These are phyloP conservation scores for Cairneyella variabilis DNA, from an alignment of 495 filamentous ascomycete genomes.

Conservation along the genomic window DNA sequence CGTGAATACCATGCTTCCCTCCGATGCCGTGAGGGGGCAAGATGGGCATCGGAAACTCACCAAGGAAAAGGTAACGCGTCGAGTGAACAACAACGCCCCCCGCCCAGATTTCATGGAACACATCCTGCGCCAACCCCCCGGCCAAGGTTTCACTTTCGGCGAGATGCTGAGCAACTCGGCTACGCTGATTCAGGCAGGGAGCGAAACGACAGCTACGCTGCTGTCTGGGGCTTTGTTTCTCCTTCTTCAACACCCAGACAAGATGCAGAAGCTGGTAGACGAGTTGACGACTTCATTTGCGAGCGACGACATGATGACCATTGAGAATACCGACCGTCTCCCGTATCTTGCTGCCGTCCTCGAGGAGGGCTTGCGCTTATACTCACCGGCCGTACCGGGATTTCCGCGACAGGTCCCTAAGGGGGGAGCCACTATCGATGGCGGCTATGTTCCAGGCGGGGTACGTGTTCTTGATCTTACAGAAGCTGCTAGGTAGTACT, in stretches of 20 bases:
- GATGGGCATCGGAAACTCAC: no score
- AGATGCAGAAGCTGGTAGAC: background rate
- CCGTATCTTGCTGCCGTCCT: constrained; percentile 36
- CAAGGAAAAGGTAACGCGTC: no score
- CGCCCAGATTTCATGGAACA: no score
- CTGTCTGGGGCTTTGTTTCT: constrained; percentile 5
- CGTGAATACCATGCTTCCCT: no score
- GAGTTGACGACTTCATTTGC: constrained; percentile 1
- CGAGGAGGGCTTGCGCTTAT: constrained; percentile 26
- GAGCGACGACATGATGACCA: background rate
- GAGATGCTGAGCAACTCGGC: background rate
- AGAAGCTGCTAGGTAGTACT: no score
- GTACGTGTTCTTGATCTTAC: no score
- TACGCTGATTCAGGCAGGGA: constrained; percentile 2
- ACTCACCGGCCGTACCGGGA: background rate
- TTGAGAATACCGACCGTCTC: constrained; percentile 31
- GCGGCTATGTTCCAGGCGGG: constrained; percentile 49
- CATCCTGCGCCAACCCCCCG: no score
- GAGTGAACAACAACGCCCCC: no score
- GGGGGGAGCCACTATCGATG: constrained; percentile 44
- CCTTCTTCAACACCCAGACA: background rate
- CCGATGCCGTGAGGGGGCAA: no score
- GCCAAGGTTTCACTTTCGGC: no score
- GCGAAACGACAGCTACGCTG: background rate
- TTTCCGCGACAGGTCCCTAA: constrained; percentile 6